Conservation (phyloP, 495 filamentous ascomycete genomes). For the Daldinia vernicosa region DNA sequence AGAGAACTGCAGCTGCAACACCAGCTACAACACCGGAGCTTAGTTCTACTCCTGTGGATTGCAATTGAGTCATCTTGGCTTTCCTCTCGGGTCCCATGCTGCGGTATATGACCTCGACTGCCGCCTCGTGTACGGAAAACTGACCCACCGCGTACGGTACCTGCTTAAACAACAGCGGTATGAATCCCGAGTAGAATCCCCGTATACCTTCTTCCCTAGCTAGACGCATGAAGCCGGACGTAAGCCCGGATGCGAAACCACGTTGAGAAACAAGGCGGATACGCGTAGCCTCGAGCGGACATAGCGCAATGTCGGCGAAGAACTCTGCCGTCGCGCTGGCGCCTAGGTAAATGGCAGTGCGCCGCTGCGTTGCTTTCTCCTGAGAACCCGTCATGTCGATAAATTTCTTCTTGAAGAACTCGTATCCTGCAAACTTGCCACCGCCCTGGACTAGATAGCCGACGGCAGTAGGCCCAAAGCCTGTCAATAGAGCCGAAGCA, state of each 20-base stretch:
- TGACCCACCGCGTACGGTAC: slow-evolving; percentile 51
- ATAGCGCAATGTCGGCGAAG: slow-evolving; percentile 81
- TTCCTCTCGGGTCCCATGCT: slow-evolving; percentile 47
- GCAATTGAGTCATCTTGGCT: slow-evolving; percentile 44
- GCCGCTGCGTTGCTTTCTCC: slow-evolving; percentile 71
- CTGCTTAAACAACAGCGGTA: slow-evolving; percentile 81
- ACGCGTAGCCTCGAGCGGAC: slow-evolving; percentile 79
- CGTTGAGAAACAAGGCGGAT: slow-evolving; percentile 81
- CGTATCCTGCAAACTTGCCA: slow-evolving; percentile 81
- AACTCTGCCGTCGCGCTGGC: slow-evolving; percentile 77
- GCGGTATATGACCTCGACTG: slow-evolving; percentile 49
- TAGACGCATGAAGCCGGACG: slow-evolving; percentile 73
- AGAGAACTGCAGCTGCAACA: slow-evolving; percentile 86
- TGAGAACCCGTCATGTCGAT: slow-evolving; percentile 71
- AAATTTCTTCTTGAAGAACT: slow-evolving; percentile 80
- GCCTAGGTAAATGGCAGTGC: slow-evolving; percentile 77
- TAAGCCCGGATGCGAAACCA: slow-evolving; percentile 70
- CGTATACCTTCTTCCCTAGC: slow-evolving; percentile 73
- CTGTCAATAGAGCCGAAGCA: slow-evolving; percentile 75
- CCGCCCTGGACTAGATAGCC: slow-evolving; percentile 82
- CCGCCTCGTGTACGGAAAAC: slow-evolving; percentile 50
- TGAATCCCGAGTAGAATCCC: slow-evolving; percentile 82
- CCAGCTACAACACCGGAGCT: slow-evolving; percentile 84
- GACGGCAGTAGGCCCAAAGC: slow-evolving; percentile 76
- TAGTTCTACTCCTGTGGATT: slow-evolving; percentile 78